phyloP scores from a whole-genome alignment of 495 filamentous ascomycete genomes.

The Thermothielavioides terrestris region DNA sequence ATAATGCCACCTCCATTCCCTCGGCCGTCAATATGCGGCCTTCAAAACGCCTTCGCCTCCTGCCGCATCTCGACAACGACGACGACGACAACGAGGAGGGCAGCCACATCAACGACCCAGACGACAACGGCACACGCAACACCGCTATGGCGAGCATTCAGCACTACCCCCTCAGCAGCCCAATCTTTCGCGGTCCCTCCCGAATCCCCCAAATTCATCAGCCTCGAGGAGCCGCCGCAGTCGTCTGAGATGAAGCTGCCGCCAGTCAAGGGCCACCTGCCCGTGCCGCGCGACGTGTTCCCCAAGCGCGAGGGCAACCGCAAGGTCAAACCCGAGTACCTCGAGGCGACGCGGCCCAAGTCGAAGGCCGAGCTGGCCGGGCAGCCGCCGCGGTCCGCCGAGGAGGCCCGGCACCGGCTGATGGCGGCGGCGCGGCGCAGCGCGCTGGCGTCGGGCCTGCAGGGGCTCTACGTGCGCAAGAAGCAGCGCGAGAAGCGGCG shows the following conservation, averaged over 20 bases:
- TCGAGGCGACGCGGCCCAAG: slow-evolving; percentile 19
- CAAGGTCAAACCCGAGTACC: slow-evolving; percentile 25
- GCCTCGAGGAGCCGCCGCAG: slow-evolving; percentile 37
- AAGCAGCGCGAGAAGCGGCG: slow-evolving; percentile 9
- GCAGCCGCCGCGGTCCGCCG: slow-evolving; percentile 19
- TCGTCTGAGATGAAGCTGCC: slow-evolving; percentile 28
- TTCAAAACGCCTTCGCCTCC: slow-evolving; percentile 17
- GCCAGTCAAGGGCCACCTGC: slow-evolving; percentile 35
- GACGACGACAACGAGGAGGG: too few species aligned
- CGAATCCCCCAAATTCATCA: slow-evolving; percentile 40
- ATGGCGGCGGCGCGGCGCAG: slow-evolving; percentile 32
- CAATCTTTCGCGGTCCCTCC: slow-evolving; percentile 27
- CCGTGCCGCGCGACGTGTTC: slow-evolving; percentile 39
- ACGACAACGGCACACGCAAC: slow-evolving; percentile 53
- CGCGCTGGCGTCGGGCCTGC: slow-evolving; percentile 29
- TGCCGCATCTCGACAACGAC: slow-evolving; percentile 58
- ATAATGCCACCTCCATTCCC: slow-evolving; percentile 9
- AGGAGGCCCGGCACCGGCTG: slow-evolving; percentile 25
- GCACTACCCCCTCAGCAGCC: slow-evolving; percentile 6
- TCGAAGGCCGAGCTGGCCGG: slow-evolving; percentile 18
- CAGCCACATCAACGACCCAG: too few species aligned
- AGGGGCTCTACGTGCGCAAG: slow-evolving; percentile 34
- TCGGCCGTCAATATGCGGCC: slow-evolving; percentile 16
- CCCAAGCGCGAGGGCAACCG: slow-evolving; percentile 24
- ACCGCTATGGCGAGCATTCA: slow-evolving; percentile 1